A percentile compares a stretch with the other conserved stretches of the same genome.
Evolutionary conservation across 768 basidiomycete species (phyloP).

Genomic region (Heimioporus sp.): DNA sequence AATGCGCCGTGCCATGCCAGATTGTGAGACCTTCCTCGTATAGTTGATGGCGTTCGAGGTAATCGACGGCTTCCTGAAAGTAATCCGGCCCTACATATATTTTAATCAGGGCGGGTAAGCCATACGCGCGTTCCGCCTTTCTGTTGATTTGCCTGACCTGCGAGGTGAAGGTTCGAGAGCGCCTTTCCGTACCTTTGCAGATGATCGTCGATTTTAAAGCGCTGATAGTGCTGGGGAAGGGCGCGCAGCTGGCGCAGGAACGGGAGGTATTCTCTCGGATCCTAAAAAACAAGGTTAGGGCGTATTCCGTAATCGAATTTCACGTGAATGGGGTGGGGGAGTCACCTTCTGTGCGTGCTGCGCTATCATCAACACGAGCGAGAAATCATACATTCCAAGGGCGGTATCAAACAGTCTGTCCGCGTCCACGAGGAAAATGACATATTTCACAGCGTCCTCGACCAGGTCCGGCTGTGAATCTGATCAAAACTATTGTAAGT

Average conservation of each 20-base stretch:
- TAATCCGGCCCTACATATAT: constrained; percentile 62
- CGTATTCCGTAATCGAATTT: neutral
- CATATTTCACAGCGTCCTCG: constrained; percentile 97
- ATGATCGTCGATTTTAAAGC: constrained; percentile 91
- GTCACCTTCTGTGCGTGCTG: constrained; percentile 93
- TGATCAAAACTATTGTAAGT: constrained; percentile 1
- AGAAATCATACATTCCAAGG: constrained; percentile 98
- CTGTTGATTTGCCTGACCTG: constrained; percentile 46
- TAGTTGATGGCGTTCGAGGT: constrained; percentile 75
- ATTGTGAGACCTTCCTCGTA: constrained; percentile 72
- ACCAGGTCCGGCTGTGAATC: constrained; percentile 65
- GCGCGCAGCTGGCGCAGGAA: constrained; percentile 89
- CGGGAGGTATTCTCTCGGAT: constrained; percentile 95
- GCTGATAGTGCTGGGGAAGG: constrained; percentile 72
- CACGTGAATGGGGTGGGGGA: constrained; percentile 3
- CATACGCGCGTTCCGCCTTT: neutral
- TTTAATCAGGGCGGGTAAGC: constrained; percentile 5
- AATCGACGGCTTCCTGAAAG: constrained; percentile 79
- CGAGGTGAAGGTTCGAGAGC: constrained; percentile 66
- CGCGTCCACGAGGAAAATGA: constrained; percentile 96
- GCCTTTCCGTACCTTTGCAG: constrained; percentile 76
- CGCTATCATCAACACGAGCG: constrained; percentile 91
- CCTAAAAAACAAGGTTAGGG: constrained; percentile 47
- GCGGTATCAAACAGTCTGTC: constrained; percentile 91
- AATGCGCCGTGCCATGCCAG: constrained; percentile 65